Conservation (phyloP, 305 asterid species). For the Fraxinus paxiana region DNA sequence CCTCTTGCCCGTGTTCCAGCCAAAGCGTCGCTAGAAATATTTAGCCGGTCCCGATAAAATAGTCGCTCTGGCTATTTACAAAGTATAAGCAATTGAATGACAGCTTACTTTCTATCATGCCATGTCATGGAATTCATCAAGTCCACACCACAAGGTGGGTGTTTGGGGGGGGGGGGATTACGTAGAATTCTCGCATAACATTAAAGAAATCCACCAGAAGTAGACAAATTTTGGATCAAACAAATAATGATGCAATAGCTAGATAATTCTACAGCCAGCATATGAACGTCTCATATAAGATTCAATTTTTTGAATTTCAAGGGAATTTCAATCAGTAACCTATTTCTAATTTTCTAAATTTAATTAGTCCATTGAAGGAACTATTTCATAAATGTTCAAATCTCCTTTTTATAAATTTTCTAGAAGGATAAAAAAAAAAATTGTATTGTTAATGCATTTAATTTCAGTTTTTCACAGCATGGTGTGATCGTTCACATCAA, state of each 20-base stretch:
- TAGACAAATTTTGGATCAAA: constrained; percentile 7
- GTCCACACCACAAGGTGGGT: not conserved
- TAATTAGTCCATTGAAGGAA: not conserved
- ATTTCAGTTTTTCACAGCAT: not conserved
- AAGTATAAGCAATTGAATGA: constrained; percentile 15
- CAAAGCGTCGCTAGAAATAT: constrained; percentile 79
- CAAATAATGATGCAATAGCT: not conserved
- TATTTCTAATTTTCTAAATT: not conserved
- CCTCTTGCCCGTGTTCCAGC: constrained; percentile 97
- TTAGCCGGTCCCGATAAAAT: constrained; percentile 65
- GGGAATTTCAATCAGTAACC: not conserved
- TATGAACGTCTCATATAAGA: not conserved
- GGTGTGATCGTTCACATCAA: not conserved
- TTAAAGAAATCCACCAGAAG: constrained; percentile 7
- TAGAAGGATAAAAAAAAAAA: not conserved
- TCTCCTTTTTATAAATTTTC: not conserved
- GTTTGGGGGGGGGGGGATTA: too few species aligned
- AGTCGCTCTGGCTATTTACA: constrained; percentile 77
- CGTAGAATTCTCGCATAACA: not conserved
- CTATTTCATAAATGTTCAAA: not conserved
- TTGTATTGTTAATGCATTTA: not conserved
- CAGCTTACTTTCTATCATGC: not conserved
- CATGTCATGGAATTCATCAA: not conserved
- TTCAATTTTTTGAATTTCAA: not conserved
- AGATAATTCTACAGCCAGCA: not conserved